Evolutionary conservation across 495 filamentous ascomycete species (phyloP).

Genomic region (Durotheca rogersii): DNA sequence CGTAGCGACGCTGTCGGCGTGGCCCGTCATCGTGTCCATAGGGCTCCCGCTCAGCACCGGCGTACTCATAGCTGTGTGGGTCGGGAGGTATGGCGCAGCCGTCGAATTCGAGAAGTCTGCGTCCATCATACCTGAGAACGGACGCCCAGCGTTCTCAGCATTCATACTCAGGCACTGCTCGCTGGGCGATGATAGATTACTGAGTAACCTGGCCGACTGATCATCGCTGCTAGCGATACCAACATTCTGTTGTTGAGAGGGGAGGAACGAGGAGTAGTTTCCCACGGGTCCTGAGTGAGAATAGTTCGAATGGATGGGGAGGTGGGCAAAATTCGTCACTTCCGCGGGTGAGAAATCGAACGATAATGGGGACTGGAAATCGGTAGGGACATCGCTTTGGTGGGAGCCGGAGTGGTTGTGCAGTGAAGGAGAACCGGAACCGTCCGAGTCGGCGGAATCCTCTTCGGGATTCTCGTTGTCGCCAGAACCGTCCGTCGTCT

Average conservation of each 20-base stretch:
- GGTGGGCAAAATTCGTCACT: not conserved
- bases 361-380: constrained; percentile 13
- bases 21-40: constrained; percentile 8
- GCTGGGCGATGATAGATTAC: constrained; percentile 11
- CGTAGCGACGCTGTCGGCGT: constrained; percentile 1
- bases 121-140: constrained; percentile 15
- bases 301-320: constrained; percentile 8
- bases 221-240: not conserved
- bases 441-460: constrained; percentile 4
- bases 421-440: constrained; percentile 4
- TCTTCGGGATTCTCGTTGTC: constrained; percentile 30
- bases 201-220: not conserved
- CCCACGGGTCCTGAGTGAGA: not conserved
- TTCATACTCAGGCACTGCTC: constrained; percentile 9
- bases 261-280: constrained; percentile 3
- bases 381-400: not conserved
- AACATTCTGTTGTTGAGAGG: not conserved
- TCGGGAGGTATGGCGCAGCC: constrained; percentile 12
- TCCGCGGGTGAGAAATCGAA: constrained; percentile 7
- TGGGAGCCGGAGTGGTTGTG: constrained; percentile 4
- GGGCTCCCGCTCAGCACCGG: constrained; percentile 4
- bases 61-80: constrained; percentile 12
- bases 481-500: constrained; percentile 12
- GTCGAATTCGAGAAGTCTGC: constrained; percentile 7
- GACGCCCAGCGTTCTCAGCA: constrained; percentile 1